Conservation (phyloP, 148 eudicot genomes). For the Rhododendron simsii region DNA sequence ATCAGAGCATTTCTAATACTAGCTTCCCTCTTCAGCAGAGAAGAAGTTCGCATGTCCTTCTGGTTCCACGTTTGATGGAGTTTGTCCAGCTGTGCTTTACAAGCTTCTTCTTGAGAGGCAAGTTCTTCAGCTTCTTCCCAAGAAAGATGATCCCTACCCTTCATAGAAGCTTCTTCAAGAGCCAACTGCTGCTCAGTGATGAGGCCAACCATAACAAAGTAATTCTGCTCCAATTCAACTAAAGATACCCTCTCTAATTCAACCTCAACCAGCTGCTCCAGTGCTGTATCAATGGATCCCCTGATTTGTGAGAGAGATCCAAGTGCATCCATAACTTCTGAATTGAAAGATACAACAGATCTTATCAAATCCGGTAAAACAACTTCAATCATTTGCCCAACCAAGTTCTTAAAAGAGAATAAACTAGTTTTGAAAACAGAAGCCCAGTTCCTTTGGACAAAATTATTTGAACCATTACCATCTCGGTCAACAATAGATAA, state of each 20-base stretch:
- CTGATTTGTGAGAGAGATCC: constrained; percentile 75
- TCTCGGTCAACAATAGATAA: constrained; percentile 21
- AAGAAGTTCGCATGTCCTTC: constrained; percentile 64
- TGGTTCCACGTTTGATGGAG: constrained; percentile 86
- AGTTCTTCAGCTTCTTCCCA: constrained; percentile 99
- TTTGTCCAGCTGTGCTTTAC: constrained; percentile 78
- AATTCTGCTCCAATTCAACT: constrained; percentile 75
- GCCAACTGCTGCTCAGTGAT: constrained; percentile 88
- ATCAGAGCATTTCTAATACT: constrained; percentile 44
- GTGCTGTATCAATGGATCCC: constrained; percentile 71
- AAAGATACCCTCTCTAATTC: constrained; percentile 72
- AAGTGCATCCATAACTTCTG: constrained; percentile 87
- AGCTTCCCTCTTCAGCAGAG: constrained; percentile 65
- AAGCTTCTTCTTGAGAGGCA: constrained; percentile 98
- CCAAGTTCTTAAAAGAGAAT: constrained; percentile 57
- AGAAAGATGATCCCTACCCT: constrained; percentile 92
- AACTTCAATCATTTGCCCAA: constrained; percentile 54
- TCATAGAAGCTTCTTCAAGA: constrained; percentile 91
- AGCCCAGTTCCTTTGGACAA: constrained; percentile 60
- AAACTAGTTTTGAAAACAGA: constrained; percentile 54
- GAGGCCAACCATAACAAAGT: constrained; percentile 82
- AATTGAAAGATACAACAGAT: constrained; percentile 53
- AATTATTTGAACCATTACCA: constrained; percentile 16
- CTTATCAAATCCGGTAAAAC: constrained; percentile 67
- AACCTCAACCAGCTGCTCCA: constrained; percentile 86